These are phyloP conservation scores for Penicillium fimorum DNA, from an alignment of 495 filamentous ascomycete species.

Conservation along the genomic window DNA sequence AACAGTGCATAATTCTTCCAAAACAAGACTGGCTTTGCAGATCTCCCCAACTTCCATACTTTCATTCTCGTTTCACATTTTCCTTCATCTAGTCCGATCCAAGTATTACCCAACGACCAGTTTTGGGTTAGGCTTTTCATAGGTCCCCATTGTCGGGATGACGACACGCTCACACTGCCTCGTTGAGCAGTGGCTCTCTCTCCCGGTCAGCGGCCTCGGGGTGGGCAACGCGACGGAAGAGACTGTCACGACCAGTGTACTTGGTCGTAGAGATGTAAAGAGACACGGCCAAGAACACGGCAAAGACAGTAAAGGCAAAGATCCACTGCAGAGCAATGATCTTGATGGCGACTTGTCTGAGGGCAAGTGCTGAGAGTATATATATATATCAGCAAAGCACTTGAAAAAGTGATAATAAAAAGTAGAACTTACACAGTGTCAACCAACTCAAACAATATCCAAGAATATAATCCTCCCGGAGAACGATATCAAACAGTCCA, in stretches of 20 bases:
- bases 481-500: constrained; percentile 67
- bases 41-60: not conserved
- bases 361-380: constrained; percentile 57
- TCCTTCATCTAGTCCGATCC: not conserved
- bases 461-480: constrained; percentile 77
- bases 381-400: constrained; percentile 1
- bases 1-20: not conserved
- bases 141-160: not conserved
- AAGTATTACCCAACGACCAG: not conserved
- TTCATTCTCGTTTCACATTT: not conserved
- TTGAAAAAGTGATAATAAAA: not conserved
- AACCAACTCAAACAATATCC: constrained; percentile 75
- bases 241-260: constrained; percentile 53
- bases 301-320: constrained; percentile 83
- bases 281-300: constrained; percentile 64
- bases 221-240: constrained; percentile 38
- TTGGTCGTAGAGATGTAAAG: constrained; percentile 62
- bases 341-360: constrained; percentile 70
- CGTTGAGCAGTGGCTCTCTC: constrained; percentile 43
- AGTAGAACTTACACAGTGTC: constrained; percentile 53
- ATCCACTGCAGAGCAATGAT: constrained; percentile 82
- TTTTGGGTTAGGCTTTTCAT: not conserved
- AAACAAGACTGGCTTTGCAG: not conserved
- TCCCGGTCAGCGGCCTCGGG: constrained; percentile 41
- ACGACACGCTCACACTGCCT: constrained; percentile 16